These are phyloP conservation scores for Fusarium siculi DNA, from an alignment of 2,329 filamentous ascomycete species.

Conservation along the genomic window DNA sequence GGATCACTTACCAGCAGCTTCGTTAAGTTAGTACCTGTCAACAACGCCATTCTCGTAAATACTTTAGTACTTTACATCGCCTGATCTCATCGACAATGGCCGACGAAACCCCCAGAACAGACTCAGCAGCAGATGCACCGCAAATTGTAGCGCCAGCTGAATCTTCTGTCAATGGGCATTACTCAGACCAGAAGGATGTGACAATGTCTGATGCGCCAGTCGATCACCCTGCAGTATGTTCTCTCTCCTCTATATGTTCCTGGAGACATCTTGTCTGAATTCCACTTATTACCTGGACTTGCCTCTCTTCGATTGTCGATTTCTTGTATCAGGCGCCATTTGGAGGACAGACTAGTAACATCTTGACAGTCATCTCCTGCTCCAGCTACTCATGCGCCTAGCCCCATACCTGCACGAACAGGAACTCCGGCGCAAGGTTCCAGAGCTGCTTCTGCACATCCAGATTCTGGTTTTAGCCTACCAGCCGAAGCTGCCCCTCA, in stretches of 20 bases:
- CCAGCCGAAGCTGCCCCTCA: slow-evolving; percentile 70
- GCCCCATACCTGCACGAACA: slow-evolving; percentile 56
- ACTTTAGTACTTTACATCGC: not conserved
- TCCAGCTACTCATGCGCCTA: slow-evolving; percentile 51
- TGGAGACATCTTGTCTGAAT: too few relatives aligned
- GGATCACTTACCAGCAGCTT: slow-evolving; percentile 9
- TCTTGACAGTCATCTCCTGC: slow-evolving; percentile 52
- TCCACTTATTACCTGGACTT: not conserved
- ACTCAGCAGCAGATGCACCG: slow-evolving; percentile 32
- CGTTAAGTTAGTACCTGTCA: not conserved
- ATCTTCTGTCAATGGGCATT: slow-evolving; percentile 32
- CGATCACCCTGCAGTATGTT: slow-evolving; percentile 54
- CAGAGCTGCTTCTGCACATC: slow-evolving; percentile 67
- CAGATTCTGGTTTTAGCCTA: slow-evolving; percentile 64
- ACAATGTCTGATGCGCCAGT: slow-evolving; percentile 56
- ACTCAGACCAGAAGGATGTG: slow-evolving; percentile 50
- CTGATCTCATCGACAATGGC: slow-evolving; percentile 41
- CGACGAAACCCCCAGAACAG: slow-evolving; percentile 42
- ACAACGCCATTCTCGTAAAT: slow-evolving; percentile 7
- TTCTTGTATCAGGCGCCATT: not conserved
- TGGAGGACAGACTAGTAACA: slow-evolving; percentile 15
- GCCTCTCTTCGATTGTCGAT: not conserved
- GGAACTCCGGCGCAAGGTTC: slow-evolving; percentile 63
- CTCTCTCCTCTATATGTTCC: not conserved
- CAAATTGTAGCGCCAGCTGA: slow-evolving; percentile 37